These are phyloP conservation scores for Fusarium irregulare DNA, from an alignment of 2,329 filamentous ascomycete species.

Conservation along the genomic window DNA sequence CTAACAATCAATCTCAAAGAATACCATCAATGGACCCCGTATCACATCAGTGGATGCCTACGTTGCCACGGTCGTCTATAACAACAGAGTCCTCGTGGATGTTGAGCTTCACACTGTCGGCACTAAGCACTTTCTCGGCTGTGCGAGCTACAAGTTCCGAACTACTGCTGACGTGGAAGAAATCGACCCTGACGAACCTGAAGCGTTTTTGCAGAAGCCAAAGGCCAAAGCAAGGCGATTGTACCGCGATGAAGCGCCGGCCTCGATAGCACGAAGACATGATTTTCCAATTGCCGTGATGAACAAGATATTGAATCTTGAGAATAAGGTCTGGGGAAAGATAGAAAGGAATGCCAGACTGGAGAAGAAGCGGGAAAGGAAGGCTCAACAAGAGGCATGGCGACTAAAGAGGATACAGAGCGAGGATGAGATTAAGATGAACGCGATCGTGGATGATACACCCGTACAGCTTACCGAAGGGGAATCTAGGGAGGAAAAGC, in stretches of 20 bases:
- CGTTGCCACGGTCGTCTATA: slow-evolving; percentile 5
- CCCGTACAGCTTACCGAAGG: not conserved
- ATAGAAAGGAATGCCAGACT: not conserved
- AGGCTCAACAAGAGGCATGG: not conserved
- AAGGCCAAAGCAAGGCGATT: not conserved
- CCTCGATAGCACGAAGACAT: not conserved
- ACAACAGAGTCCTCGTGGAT: slow-evolving; percentile 8
- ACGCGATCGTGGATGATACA: not conserved
- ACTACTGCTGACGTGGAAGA: not conserved
- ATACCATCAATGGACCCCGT: slow-evolving; percentile 42
- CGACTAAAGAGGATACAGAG: not conserved
- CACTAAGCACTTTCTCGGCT: slow-evolving; percentile 39
- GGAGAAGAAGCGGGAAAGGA: not conserved
- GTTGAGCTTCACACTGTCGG: slow-evolving; percentile 42
- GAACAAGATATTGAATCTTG: slow-evolving; percentile 60
- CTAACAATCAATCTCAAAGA: slow-evolving; percentile 23
- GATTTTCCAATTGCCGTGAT: not conserved
- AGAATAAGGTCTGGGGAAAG: slow-evolving; percentile 74
- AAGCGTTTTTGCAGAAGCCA: not conserved
- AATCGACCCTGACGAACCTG: not conserved
- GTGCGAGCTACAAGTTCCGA: slow-evolving; percentile 2
- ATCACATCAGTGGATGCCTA: slow-evolving; percentile 41
- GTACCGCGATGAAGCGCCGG: not conserved
- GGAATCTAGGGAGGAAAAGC: not conserved
- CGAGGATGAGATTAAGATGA: too few species aligned